Evolutionary conservation across 2,329 filamentous ascomycete genomes (phyloP).

Genomic region (Alternaria novae-zelandiae): DNA sequence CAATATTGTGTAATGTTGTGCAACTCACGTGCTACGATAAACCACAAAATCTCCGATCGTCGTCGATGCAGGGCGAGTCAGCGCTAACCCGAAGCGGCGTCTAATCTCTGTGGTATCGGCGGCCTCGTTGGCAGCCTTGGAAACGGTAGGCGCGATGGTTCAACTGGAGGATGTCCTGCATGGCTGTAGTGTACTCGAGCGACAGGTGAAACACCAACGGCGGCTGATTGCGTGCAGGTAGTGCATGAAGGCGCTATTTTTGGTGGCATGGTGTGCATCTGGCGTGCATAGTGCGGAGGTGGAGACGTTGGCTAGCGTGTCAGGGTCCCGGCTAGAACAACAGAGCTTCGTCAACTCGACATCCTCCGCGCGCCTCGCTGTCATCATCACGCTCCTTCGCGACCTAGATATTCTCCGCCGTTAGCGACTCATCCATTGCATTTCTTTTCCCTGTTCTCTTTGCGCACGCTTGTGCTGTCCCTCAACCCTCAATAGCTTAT

Average conservation of each 20-base stretch:
- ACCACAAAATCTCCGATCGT: background rate
- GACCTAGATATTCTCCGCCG: background rate
- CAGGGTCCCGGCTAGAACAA: constrained; percentile 12
- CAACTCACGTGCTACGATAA: background rate
- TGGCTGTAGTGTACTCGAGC: background rate
- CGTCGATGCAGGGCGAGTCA: background rate
- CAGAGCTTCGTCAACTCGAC: constrained; percentile 20
- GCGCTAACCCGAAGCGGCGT: background rate
- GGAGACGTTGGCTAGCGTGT: constrained; percentile 20
- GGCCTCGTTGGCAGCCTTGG: background rate
- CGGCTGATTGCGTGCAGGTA: constrained; percentile 5
- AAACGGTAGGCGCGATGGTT: background rate
- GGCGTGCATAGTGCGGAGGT: constrained; percentile 24
- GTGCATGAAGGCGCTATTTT: constrained; percentile 28
- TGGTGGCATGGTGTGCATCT: constrained; percentile 16
- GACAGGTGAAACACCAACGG: constrained; percentile 24
- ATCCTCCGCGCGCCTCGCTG: constrained; percentile 12
- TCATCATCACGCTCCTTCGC: constrained; percentile 3
- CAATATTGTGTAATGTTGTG: background rate
- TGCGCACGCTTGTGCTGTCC: background rate
- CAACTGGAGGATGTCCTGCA: background rate
- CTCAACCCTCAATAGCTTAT: background rate
- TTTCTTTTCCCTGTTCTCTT: background rate
- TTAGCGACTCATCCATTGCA: background rate
- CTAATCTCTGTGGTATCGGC: background rate